A percentile compares a stretch with the other conserved stretches of the same genome.
These are phyloP conservation scores for Pichia sp. DNA, from an alignment of 1,139 yeast genomes.

Conservation along the genomic window DNA sequence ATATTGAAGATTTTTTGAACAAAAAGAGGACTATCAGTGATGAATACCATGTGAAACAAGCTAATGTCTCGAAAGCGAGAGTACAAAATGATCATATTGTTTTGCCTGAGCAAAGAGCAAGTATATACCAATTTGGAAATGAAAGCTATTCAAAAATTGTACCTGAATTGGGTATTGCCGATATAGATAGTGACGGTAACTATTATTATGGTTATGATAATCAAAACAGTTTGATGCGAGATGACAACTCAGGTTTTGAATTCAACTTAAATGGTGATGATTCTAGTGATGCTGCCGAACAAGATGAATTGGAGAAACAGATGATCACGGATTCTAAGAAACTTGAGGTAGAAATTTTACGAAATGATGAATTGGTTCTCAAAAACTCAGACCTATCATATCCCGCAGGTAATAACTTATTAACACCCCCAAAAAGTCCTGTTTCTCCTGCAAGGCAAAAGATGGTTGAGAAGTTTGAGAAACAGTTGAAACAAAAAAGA, in stretches of 20 bases:
- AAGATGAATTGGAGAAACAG: background rate
- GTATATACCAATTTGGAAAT: slow-evolving; percentile 16
- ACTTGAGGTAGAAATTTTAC: background rate
- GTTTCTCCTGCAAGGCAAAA: slow-evolving; percentile 20
- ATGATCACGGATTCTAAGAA: background rate
- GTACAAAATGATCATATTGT: slow-evolving; percentile 14
- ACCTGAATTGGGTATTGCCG: slow-evolving; percentile 24
- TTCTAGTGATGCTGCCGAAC: background rate
- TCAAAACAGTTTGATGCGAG: background rate
- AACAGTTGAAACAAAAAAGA: slow-evolving; percentile 16
- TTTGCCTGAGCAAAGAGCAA: slow-evolving; percentile 24
- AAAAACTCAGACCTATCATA: background rate
- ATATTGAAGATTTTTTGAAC: slow-evolving; percentile 27
- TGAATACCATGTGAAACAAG: slow-evolving; percentile 28
- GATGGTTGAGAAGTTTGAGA: slow-evolving; percentile 19
- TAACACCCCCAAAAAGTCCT: slow-evolving; percentile 4
- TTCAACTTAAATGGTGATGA: background rate
- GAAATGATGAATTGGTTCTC: background rate
- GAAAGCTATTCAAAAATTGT: slow-evolving; percentile 18
- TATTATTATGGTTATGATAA: slow-evolving; percentile 1
- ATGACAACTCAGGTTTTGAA: background rate
- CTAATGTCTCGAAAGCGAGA: slow-evolving; percentile 20
- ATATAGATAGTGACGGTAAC: background rate
- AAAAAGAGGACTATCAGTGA: slow-evolving; percentile 30
- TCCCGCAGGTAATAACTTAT: background rate